Base-by-base conservation (phyloP, 2,329 filamentous ascomycete species). In the Phaeosphaeriaceae sp. region DNA sequence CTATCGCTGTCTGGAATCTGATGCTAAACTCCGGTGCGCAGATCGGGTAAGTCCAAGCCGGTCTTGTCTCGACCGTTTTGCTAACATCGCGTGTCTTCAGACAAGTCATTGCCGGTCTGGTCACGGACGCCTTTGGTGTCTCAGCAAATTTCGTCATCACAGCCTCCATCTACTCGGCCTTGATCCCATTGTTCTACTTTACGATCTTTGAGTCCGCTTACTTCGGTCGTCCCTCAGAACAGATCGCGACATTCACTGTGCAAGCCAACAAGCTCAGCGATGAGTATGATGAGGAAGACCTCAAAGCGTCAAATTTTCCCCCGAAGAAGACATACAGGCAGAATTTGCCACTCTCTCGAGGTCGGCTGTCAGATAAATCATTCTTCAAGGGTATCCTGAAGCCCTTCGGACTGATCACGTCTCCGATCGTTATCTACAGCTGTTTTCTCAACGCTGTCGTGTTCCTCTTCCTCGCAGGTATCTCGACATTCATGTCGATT, bases 381-480 rank as follows among this genome's bases (percentile, higher is more conserved):
- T 64, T 62, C 54, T 60, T 55, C 47, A 62, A 62, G 30, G 59
- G 59, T 4, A 46, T 60, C 8, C 35, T 64, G 40, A 64, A 64
- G 24, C 61, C 61, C 7, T 19, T 64, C 1, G 59, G 56, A 15
- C 54, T 64, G 43, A 43, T 64, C 43, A 40, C 49, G 17, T 61
- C 54, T 0, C 61, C 61, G 19, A 56, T 59, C 19, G 61, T 64
- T 7, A 24, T 61, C 13, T 64, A 59, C 59, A 64, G 58, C 52
- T 61, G 61, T 40, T 57, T 64, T 42, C 52, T 64, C 43, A 62
- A 62, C 54, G 30, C 44, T 21, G 50, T 52, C 8, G 35, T 64
- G 4, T 60, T 64, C 47, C 21, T 60, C 21, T 52, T 61, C 42
- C 59, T 64, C 13, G 61, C 51, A 10, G 61, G 58, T 28, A 54